Conservation (phyloP, 83 land plant genomes). For the Picea abies region DNA sequence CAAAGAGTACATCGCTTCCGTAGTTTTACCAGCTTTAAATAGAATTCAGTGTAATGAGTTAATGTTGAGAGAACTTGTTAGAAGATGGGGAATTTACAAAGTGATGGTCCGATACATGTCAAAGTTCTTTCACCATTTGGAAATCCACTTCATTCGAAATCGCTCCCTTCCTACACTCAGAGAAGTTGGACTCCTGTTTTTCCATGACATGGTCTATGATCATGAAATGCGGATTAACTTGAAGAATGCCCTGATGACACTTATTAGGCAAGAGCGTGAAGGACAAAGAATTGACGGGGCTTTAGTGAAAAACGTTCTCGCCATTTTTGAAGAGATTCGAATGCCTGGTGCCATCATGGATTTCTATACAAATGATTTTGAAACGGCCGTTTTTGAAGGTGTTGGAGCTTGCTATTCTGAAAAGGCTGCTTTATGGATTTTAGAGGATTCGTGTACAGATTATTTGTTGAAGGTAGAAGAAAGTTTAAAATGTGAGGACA, state of each 20-base stretch:
- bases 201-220: not conserved
- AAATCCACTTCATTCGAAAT: constrained; percentile 10
- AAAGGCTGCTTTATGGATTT: constrained; percentile 78
- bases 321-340: constrained; percentile 45
- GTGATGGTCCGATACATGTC: constrained; percentile 50
- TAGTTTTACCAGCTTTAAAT: constrained; percentile 42
- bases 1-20: not conserved
- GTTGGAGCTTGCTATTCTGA: constrained; percentile 73
- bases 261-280: constrained; percentile 40
- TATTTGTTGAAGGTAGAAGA: constrained; percentile 89
- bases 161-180: not conserved
- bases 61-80: constrained; percentile 44
- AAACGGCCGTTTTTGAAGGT: constrained; percentile 51
- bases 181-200: not conserved
- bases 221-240: not conserved
- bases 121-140: constrained; percentile 37
- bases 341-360: constrained; percentile 23
- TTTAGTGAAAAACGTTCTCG: constrained; percentile 46
- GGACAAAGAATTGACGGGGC: constrained; percentile 52
- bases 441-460: constrained; percentile 72
- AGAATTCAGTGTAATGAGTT: constrained; percentile 21
- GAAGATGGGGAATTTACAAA: constrained; percentile 45
- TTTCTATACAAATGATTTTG: constrained; percentile 41
- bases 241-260: not conserved
- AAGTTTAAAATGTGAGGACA: constrained; percentile 67